Evolutionary conservation across 176 grass and related monocot species (phyloP).

Genomic region (Tillandsia leiboldiana): DNA sequence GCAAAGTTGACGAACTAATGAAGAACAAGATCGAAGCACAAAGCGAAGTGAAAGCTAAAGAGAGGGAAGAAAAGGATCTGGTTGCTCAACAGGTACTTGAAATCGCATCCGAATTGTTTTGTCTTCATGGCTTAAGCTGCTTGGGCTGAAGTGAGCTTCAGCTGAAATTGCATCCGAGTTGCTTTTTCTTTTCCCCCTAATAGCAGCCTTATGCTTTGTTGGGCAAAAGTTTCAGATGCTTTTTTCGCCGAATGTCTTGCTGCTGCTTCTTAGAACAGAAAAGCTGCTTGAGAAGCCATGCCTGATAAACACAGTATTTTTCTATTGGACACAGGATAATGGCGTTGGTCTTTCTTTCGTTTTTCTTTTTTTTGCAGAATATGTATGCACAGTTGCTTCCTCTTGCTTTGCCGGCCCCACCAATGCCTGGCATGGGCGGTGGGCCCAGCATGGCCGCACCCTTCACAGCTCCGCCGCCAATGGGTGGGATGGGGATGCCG

Average conservation of each 20-base stretch:
- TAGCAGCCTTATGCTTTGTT: no score
- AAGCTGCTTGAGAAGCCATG: no score
- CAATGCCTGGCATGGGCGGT: slow-evolving; percentile 56
- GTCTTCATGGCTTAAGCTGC: no score
- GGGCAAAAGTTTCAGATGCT: no score
- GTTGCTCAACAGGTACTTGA: slow-evolving; percentile 73
- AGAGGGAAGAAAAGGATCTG: slow-evolving; percentile 83
- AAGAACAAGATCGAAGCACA: slow-evolving; percentile 82
- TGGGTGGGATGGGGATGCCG: slow-evolving; percentile 80
- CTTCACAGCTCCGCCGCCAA: slow-evolving; percentile 33
- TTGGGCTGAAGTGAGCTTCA: no score
- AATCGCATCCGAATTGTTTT: neutral
- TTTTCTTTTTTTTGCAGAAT: slow-evolving; percentile 49
- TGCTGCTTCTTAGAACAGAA: no score
- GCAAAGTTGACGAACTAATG: slow-evolving; percentile 84
- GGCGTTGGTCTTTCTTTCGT: slow-evolving; percentile 7
- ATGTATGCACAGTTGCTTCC: slow-evolving; percentile 94
- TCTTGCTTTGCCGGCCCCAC: slow-evolving; percentile 79
- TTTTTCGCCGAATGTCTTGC: no score
- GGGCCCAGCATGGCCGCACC: slow-evolving; percentile 28
- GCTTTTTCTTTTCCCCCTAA: neutral
- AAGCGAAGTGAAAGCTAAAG: slow-evolving; percentile 69
- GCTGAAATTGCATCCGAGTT: neutral
- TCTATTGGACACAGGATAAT: neutral
- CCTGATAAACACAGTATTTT: no score